Percentiles rank a stretch among this genome's conserved stretches.
These are phyloP conservation scores for Zelonia costaricensis DNA, from an alignment of 208 protist species.

Conservation along the genomic window DNA sequence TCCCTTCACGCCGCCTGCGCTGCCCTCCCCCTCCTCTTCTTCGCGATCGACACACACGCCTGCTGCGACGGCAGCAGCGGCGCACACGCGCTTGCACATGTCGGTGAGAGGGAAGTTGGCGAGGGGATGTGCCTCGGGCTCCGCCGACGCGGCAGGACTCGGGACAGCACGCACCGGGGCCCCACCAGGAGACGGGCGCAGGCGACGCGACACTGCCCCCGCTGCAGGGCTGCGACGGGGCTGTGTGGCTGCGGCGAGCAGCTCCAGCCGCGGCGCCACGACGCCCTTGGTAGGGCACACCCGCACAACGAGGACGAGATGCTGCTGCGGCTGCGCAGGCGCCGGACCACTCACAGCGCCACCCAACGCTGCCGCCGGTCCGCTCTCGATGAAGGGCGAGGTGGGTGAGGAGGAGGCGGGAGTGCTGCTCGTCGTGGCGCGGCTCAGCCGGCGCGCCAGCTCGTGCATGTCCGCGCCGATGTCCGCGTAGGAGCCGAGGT, in stretches of 20 bases:
- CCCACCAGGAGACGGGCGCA: too few species aligned
- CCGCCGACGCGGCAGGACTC: too few species aligned
- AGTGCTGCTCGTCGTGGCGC: not conserved
- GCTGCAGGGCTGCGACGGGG: not conserved
- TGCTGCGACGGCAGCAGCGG: not conserved
- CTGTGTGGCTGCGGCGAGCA: conserved; percentile 13
- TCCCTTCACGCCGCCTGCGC: too few species aligned
- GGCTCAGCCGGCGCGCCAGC: conserved; percentile 21
- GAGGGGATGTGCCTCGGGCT: too few species aligned
- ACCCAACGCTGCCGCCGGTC: too few species aligned
- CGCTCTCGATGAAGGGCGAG: too few species aligned
- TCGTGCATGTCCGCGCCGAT: conserved; percentile 28
- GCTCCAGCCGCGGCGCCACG: conserved; percentile 16
- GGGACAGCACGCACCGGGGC: too few species aligned
- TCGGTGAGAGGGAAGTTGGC: conserved; percentile 6
- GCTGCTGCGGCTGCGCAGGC: conserved; percentile 7
- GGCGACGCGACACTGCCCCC: not conserved
- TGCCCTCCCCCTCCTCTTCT: too few species aligned
- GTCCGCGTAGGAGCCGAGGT: conserved; percentile 52
- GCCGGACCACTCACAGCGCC: too few species aligned
- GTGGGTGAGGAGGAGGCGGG: not conserved
- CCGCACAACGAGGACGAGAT: conserved; percentile 36
- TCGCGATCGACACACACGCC: not conserved
- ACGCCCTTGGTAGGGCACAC: conserved; percentile 26
- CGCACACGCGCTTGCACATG: conserved; percentile 8